Percentiles rank a stretch among this genome's conserved stretches.
Conservation (phyloP, 805 yeast species). For the Yamadazyma endophytica region DNA sequence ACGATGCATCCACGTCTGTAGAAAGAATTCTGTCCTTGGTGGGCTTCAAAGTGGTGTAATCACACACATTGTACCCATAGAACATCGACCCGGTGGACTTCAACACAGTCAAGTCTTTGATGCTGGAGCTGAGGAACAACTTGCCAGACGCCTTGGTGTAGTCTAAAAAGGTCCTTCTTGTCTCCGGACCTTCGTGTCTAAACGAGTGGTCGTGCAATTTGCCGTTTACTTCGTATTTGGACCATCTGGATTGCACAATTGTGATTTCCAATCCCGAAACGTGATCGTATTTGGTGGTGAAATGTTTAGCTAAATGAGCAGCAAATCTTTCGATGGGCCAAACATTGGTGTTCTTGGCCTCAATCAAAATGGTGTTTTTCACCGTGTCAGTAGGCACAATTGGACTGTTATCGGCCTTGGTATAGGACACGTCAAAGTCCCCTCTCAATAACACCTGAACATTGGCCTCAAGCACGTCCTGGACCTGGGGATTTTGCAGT, state of each 20-base stretch:
- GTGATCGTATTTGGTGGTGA: conserved; percentile 70
- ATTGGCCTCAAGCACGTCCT: conserved; percentile 82
- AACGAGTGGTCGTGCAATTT: conserved; percentile 80
- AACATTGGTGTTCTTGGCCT: conserved; percentile 77
- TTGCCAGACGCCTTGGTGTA: conserved; percentile 48
- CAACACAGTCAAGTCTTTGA: conserved; percentile 77
- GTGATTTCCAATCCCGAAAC: conserved; percentile 66
- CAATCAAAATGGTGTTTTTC: conserved; percentile 79
- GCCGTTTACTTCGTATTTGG: conserved; percentile 71
- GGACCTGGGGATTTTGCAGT: conserved; percentile 64
- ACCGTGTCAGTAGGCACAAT: conserved; percentile 94
- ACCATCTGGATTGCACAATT: conserved; percentile 76
- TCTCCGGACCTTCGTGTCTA: conserved; percentile 79
- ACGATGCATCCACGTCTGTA: conserved; percentile 74
- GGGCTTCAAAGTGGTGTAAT: conserved; percentile 82
- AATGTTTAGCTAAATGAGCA: conserved; percentile 77
- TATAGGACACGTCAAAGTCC: conserved; percentile 73
- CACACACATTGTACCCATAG: conserved; percentile 81
- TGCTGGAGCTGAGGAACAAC: conserved; percentile 58
- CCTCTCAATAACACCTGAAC: conserved; percentile 76
- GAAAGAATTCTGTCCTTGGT: conserved; percentile 82
- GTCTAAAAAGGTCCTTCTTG: conserved; percentile 55
- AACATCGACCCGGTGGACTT: conserved; percentile 93
- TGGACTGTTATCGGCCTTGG: conserved; percentile 82
- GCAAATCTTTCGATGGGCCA: conserved; percentile 93